Evolutionary conservation across 139 green algal species (phyloP).

Genomic region (Chlorella sp.): DNA sequence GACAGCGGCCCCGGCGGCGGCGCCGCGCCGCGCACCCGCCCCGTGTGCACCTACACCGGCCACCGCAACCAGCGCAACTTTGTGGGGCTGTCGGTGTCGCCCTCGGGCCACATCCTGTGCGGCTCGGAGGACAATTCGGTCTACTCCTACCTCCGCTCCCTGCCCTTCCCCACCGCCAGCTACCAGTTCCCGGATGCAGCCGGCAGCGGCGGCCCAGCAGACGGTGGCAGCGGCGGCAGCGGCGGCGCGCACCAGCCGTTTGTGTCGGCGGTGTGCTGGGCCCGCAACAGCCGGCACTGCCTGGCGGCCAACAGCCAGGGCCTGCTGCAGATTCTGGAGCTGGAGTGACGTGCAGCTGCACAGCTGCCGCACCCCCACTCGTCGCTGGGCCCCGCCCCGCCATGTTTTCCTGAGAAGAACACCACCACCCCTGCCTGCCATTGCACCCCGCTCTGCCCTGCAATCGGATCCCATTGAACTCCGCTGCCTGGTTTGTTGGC

Average conservation of each 20-base stretch:
- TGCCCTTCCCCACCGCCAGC: slow-evolving; percentile 38
- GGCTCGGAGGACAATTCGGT: slow-evolving; percentile 75
- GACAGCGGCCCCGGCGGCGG: slow-evolving; percentile 12
- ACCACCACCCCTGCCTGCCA: background rate
- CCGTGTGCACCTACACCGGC: slow-evolving; percentile 46
- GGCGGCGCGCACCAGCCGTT: slow-evolving; percentile 26
- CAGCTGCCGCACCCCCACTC: background rate
- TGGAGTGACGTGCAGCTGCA: slow-evolving; percentile 8
- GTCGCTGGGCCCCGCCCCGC: background rate
- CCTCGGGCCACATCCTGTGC: slow-evolving; percentile 70
- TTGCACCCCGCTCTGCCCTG: background rate
- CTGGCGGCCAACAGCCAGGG: slow-evolving; percentile 52
- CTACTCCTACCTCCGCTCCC: slow-evolving; percentile 41
- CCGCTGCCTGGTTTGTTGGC: no score
- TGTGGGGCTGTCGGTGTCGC: slow-evolving; percentile 72
- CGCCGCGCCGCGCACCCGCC: background rate
- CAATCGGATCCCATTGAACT: background rate
- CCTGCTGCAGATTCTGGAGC: slow-evolving; percentile 38
- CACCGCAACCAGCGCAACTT: slow-evolving; percentile 88
- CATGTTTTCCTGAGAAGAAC: background rate
- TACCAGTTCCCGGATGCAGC: slow-evolving; percentile 14
- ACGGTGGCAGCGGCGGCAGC: background rate
- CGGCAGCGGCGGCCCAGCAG: background rate
- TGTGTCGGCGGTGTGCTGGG: slow-evolving; percentile 47
- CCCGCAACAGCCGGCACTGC: slow-evolving; percentile 29